Base-by-base conservation (phyloP, 345 rosid species). In the Boechera divaricarpa region DNA sequence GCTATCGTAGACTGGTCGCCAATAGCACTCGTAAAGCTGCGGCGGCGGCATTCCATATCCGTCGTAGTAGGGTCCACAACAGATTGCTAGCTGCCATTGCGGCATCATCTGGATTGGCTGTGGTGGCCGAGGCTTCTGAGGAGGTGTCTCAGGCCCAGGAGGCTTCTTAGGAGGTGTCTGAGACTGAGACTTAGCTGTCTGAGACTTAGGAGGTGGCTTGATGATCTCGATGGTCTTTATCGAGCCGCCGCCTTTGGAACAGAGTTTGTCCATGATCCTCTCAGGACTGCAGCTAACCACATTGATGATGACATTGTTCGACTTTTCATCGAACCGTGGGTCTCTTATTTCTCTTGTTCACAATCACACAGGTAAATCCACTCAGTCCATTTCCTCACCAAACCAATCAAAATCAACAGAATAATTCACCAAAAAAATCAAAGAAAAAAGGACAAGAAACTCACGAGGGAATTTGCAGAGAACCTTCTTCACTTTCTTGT, bases 221-320 rank as follows among this genome's bases (percentile, higher is more conserved):
- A 72, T 31, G 75, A 89, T 84, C 74, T 82, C 86, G 12, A 91
- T 85, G 61, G 92, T 82, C 70, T 87, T 80, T 47, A 91, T 81
- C 4, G 84, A 55, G 10, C 83, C 83, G n/a, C 87, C 88, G 2
- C 89, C 94, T 74, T 83, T 86, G 75, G 81, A 72, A 51, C 85
- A 80, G 12, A 91, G 72, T 72, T 87, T 87, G 70, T 83, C 81
- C 79, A 80, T 83, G 13, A 90, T 82, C 79, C 74, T 87, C 56
- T 94, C 97, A 3, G 97, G 98, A 59, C 83, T 82, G 76, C 97
- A 90, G 65, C 96, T 90, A 13, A 85, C 88, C 29, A 94, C 97
- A 6, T 82, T 94, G 80, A 94, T 83, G 47, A 59, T 75, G 75
- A 90, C 97, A 4, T 68, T 82, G 78, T 90, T 87, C 4, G 78